Conservation (phyloP, 129 eudicot species). For the Deinandra increscens region DNA sequence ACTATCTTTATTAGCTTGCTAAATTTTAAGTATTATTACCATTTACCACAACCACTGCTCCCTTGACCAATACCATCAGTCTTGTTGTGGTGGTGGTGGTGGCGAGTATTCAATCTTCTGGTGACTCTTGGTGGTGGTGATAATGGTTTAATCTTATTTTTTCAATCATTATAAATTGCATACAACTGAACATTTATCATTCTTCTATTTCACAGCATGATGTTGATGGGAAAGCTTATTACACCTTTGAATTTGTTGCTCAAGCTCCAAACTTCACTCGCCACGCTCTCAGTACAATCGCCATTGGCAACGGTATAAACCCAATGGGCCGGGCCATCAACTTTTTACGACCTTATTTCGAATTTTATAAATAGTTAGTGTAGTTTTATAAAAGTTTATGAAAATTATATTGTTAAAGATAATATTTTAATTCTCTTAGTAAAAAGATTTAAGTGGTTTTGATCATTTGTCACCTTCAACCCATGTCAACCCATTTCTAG, state of each 20-base stretch:
- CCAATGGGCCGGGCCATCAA: not conserved
- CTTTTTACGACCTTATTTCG: not conserved
- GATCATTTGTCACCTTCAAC: not conserved
- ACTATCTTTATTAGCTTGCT: too few species aligned
- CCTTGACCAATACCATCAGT: not conserved
- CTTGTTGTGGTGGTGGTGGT: not conserved
- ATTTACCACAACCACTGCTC: not conserved
- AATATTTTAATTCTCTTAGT: not conserved
- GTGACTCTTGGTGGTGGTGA: slow-evolving; percentile 1
- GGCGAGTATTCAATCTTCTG: not conserved
- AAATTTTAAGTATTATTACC: too few species aligned
- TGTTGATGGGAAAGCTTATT: slow-evolving; percentile 81
- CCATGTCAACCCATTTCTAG: not conserved
- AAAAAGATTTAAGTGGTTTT: not conserved
- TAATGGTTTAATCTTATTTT: not conserved
- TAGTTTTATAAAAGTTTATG: not conserved
- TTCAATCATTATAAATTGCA: too few species aligned
- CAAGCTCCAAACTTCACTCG: slow-evolving; percentile 96
- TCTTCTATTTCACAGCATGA: slow-evolving; percentile 52
- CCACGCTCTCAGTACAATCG: slow-evolving; percentile 80
- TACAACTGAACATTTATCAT: slow-evolving; percentile 11
- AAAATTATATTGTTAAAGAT: not conserved
- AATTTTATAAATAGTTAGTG: not conserved
- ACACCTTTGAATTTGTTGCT: slow-evolving; percentile 86
- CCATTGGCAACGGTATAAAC: slow-evolving; percentile 86